These are phyloP conservation scores for Trichoderma sp. DNA, from an alignment of 2,329 filamentous ascomycete species.

Conservation along the genomic window DNA sequence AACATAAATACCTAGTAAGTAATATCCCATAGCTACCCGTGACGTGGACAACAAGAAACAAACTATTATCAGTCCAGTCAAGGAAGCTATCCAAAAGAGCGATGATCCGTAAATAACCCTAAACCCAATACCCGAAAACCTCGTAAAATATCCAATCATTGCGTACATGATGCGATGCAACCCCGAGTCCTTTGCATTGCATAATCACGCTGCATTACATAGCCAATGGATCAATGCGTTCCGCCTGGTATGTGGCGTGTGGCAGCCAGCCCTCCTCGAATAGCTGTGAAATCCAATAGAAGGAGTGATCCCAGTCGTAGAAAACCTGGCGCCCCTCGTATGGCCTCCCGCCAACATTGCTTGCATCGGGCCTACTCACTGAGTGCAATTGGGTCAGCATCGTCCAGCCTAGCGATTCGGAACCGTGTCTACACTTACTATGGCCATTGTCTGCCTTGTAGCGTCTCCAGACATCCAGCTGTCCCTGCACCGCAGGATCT, in stretches of 20 bases:
- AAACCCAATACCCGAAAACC: background rate
- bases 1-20: background rate
- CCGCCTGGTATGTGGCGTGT: conserved; percentile 31
- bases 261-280: conserved; percentile 42
- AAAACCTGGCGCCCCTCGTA: conserved; percentile 28
- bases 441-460: conserved; percentile 27
- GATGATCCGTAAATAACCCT: background rate
- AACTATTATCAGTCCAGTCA: background rate
- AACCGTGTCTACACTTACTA: conserved; percentile 19
- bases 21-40: background rate
- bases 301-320: conserved; percentile 39
- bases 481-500: conserved; percentile 24
- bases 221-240: conserved; percentile 11
- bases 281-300: conserved; percentile 47
- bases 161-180: background rate
- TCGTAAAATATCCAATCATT: background rate
- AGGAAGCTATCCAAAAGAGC: background rate
- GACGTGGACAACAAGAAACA: background rate
- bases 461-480: conserved; percentile 28
- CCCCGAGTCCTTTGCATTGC: background rate
- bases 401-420: background rate
- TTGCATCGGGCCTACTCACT: background rate
- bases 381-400: background rate
- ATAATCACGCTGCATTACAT: background rate
- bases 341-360: background rate